Evolutionary conservation across 306 rosid genomes (phyloP), one percentile per base, ranked within the genome.

Genomic region (Malus orientalis): DNA sequence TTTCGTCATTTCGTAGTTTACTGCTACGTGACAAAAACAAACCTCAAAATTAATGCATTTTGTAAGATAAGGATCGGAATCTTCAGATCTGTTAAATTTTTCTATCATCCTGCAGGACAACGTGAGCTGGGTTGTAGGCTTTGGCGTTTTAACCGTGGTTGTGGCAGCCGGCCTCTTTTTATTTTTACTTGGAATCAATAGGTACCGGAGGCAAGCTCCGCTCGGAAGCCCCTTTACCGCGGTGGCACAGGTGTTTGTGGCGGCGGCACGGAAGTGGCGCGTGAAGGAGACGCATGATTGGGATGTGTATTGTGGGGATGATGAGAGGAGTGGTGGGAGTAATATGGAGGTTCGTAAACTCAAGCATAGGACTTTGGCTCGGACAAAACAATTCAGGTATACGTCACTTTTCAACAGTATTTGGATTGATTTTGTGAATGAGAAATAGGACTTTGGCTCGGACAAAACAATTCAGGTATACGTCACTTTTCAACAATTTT

Each of bases 381-480:
- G 78, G 12, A 87, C 93, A 16, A 62, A 69, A 61, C 90, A 89
- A 60, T 85, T 73, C 76, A 88, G 96, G 97, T 89, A 79, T 40
- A 49, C 22, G 27, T 65, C 25, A 25, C 36, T 27, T 73, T 73
- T 57, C 19, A 25, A 33, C 49, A 23, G 68, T 23, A 44, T 45
- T 29, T 30, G 42, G 5, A 30, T 7, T 3, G 16, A 59, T 11
- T 76, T 78, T 42, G 33, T 29, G 5, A 38, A 38, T 38, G 2
- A 7, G 9, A 38, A 38, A n/a, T 42, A 36, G 23, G 74, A 57
- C 74, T 69, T 65, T 85, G 63, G 81, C 47, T 4, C 83, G 78
- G 12, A 87, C 93, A 16, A 62, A 69, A 61, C 90, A 89, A 60
- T 85, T 73, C 76, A 88, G 96, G 97, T 89, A 79, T 40, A 49